Base-by-base conservation (phyloP, 179 eudicot species). In the Sideroxylon spinosum region DNA sequence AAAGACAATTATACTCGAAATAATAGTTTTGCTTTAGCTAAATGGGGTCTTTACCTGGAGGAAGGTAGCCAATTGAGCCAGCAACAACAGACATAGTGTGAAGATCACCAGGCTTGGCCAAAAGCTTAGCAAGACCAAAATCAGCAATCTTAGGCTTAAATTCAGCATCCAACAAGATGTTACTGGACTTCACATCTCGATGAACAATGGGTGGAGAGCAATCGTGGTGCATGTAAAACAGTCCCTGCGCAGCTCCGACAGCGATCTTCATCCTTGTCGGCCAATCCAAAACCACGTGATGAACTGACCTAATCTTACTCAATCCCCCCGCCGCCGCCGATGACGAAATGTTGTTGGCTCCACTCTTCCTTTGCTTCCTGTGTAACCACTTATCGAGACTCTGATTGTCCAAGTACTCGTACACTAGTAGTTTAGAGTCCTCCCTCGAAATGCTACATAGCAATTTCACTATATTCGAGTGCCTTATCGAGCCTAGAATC, bases 11-110 rank as follows among this genome's bases (percentile, higher is more conserved):
- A n/a, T n/a, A n/a, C n/a, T n/a, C n/a, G n/a, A n/a, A n/a, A n/a
- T n/a, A n/a, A n/a, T n/a, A n/a, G n/a, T n/a, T n/a, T n/a, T n/a
- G n/a, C n/a, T n/a, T n/a, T n/a, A n/a, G n/a, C n/a, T n/a, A n/a
- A n/a, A n/a, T n/a, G n/a, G n/a, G n/a, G n/a, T n/a, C n/a, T n/a
- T 76, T 85, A 93, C 97, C 98, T 17, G 98, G 98, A 57, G 98
- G 95, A 70, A 95, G 80, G 85, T 95, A 95, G 16, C 99, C 99
- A 32, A 93, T 89, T 59, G 98, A 90, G 32, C 99, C 99, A 61
- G 97, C 95, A 48, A 93, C 84, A 14, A 81, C 80, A 79, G 97
- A 86, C 81, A 88, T 84, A 12, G 95, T 88, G 63, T 88, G 76
- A 74, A 85, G 87, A 79, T 88, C 87, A 48, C 84, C 87, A 17